These are phyloP conservation scores for Neofusicoccum ribis DNA, from an alignment of 2,329 filamentous ascomycete genomes.

Conservation along the genomic window DNA sequence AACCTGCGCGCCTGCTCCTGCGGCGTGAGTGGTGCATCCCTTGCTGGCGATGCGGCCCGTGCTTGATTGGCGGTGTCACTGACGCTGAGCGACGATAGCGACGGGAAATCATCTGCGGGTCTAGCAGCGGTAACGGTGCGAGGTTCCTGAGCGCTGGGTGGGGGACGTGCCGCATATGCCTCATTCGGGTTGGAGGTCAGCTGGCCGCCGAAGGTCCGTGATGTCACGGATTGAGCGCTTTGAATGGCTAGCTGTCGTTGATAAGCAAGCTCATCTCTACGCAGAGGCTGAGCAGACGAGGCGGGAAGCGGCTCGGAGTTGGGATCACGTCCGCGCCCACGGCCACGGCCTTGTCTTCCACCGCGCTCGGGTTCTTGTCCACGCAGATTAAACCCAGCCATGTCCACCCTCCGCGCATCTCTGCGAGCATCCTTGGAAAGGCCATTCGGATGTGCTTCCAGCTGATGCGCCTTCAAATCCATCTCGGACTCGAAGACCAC, in stretches of 20 bases:
- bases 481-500: slow-evolving; percentile 94
- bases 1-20: slow-evolving; percentile 79
- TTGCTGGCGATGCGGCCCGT: slow-evolving; percentile 30
- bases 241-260: slow-evolving; percentile 92
- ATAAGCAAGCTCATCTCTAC: slow-evolving; percentile 85
- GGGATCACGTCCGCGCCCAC: slow-evolving; percentile 76
- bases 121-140: slow-evolving; percentile 42
- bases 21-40: slow-evolving; percentile 59
- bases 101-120: slow-evolving; percentile 25
- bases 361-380: slow-evolving; percentile 65
- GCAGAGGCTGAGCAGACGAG: slow-evolving; percentile 76
- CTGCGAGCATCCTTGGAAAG: slow-evolving; percentile 80
- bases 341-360: slow-evolving; percentile 48
- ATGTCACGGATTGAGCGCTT: slow-evolving; percentile 76
- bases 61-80: slow-evolving; percentile 16
- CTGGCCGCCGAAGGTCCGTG: slow-evolving; percentile 81
- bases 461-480: slow-evolving; percentile 90
- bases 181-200: slow-evolving; percentile 56
- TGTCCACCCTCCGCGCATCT: slow-evolving; percentile 82
- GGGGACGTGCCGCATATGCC: slow-evolving; percentile 49
- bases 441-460: slow-evolving; percentile 76
- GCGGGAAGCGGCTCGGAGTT: slow-evolving; percentile 77
- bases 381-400: slow-evolving; percentile 81
- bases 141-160: slow-evolving; percentile 38
- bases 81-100: slow-evolving; percentile 13